These are phyloP conservation scores for Herpetospermum pedunculosum DNA, from an alignment of 306 rosid species.

Conservation along the genomic window DNA sequence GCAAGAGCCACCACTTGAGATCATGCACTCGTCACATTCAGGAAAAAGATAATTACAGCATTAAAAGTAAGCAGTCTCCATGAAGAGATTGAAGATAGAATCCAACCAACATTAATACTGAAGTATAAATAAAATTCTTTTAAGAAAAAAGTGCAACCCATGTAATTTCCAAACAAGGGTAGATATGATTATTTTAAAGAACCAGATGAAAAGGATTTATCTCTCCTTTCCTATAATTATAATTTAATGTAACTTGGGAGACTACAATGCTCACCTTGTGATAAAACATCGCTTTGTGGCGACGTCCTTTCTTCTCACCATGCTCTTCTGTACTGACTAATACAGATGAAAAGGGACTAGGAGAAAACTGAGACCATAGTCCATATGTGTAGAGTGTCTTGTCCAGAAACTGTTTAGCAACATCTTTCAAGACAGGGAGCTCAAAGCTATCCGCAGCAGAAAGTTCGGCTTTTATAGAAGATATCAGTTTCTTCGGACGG, in stretches of 20 bases:
- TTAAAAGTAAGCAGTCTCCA: neutral
- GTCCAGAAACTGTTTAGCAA: constrained; percentile 55
- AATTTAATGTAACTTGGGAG: neutral
- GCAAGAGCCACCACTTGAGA: neutral
- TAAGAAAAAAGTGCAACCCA: neutral
- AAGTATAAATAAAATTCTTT: neutral
- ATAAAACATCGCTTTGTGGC: constrained; percentile 41
- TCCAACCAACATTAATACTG: neutral
- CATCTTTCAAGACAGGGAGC: constrained; percentile 50
- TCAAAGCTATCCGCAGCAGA: constrained; percentile 28
- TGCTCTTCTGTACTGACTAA: constrained; percentile 48
- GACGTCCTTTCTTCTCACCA: constrained; percentile 61
- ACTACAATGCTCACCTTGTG: constrained; percentile 38
- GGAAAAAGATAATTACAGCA: neutral
- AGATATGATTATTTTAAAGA: neutral
- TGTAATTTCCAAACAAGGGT: neutral
- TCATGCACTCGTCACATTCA: neutral
- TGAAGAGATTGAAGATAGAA: neutral
- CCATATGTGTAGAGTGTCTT: constrained; percentile 63
- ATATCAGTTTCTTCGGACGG: constrained; percentile 68
- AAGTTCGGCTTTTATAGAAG: constrained; percentile 50
- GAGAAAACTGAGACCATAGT: constrained; percentile 42
- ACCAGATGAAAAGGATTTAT: neutral
- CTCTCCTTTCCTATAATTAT: neutral
- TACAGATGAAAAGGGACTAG: constrained; percentile 37